These are phyloP conservation scores for Plasmodium coatneyi DNA, from an alignment of 169 alveolate genomes.

Conservation along the genomic window DNA sequence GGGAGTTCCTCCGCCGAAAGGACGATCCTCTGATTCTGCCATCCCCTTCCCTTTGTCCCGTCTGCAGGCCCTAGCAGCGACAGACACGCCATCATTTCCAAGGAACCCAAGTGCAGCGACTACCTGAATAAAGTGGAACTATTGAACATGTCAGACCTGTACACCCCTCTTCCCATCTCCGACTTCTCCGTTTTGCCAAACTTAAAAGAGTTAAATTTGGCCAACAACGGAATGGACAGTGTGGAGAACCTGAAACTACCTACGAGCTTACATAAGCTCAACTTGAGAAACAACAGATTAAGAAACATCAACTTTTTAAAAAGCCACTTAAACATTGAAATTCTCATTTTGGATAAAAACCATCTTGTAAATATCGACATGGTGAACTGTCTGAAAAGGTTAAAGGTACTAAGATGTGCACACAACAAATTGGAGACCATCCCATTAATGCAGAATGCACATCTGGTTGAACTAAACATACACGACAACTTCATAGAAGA, in stretches of 20 bases:
- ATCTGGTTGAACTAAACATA: slow-evolving; percentile 26
- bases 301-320: slow-evolving; percentile 11
- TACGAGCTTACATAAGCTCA: slow-evolving; percentile 3
- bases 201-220: slow-evolving; percentile 12
- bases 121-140: neutral
- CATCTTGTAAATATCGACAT: slow-evolving; percentile 4
- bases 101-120: neutral
- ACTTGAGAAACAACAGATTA: slow-evolving; percentile 38
- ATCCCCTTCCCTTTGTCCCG: neutral
- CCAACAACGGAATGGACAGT: slow-evolving; percentile 52
- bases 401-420: slow-evolving; percentile 56
- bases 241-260: slow-evolving; percentile 28
- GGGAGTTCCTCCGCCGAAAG: neutral
- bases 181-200: slow-evolving; percentile 11
- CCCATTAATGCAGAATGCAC: slow-evolving; percentile 29
- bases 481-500: slow-evolving; percentile 55
- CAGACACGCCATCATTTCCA: neutral
- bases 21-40: neutral
- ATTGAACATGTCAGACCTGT: slow-evolving; percentile 23
- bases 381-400: neutral
- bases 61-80: neutral
- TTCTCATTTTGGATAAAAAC: slow-evolving; percentile 26
- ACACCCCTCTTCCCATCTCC: neutral
- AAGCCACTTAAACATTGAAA: slow-evolving; percentile 9
- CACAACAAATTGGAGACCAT: slow-evolving; percentile 20